Evolutionary conservation across 306 rosid species (phyloP).

Genomic region (Senna tora): DNA sequence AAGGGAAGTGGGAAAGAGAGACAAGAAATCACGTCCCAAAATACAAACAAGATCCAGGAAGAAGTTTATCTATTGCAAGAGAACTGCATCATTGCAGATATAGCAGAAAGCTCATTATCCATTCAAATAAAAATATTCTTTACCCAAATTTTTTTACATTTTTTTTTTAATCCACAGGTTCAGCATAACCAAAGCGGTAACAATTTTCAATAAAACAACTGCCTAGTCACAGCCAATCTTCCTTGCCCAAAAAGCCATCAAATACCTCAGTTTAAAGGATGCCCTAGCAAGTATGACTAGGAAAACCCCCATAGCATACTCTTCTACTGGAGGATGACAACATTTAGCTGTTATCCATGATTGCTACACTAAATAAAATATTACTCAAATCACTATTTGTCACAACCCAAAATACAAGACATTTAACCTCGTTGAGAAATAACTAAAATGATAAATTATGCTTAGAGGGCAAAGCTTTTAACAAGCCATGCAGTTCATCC

Average conservation of each 20-base stretch:
- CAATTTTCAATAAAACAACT: conserved; percentile 24
- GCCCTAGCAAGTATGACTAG: not conserved
- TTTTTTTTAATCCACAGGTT: conserved; percentile 3
- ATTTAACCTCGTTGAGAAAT: not conserved
- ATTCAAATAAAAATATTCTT: conserved; percentile 20
- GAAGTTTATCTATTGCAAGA: conserved; percentile 1
- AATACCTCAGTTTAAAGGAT: not conserved
- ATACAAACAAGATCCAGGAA: conserved; percentile 25
- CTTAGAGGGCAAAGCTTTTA: conserved; percentile 10
- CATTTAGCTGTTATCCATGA: not conserved
- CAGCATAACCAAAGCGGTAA: not conserved
- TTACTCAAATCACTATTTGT: not conserved
- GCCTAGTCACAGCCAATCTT: conserved; percentile 7
- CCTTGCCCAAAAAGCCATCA: conserved; percentile 16
- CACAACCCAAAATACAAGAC: not conserved
- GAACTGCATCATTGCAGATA: conserved; percentile 2
- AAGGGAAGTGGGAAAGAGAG: not conserved
- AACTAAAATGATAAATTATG: not conserved
- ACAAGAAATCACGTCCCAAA: conserved; percentile 20
- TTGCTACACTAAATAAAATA: not conserved
- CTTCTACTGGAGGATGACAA: not conserved
- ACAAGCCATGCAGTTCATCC: not conserved
- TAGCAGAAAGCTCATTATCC: conserved; percentile 4
- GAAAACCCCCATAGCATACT: not conserved
- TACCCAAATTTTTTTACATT: not conserved